Conservation (phyloP, 1,284 basidiomycete species). For the Ustilago tritici region DNA sequence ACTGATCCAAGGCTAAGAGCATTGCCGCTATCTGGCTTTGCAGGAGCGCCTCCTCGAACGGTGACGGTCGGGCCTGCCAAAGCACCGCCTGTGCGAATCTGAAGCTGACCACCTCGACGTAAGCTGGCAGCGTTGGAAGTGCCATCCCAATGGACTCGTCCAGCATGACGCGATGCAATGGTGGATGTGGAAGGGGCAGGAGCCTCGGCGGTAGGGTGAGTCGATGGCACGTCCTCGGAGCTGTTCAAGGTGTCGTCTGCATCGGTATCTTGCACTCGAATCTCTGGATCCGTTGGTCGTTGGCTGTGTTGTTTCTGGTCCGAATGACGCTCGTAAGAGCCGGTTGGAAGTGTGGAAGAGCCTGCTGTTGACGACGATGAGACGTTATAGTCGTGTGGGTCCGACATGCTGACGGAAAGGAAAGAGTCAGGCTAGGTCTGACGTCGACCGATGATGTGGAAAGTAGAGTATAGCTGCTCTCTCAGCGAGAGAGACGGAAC, state of each 20-base stretch:
- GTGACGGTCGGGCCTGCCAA: slow-evolving; percentile 53
- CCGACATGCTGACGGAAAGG: slow-evolving; percentile 21
- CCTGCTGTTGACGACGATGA: slow-evolving; percentile 38
- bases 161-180: slow-evolving; percentile 27
- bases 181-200: slow-evolving; percentile 9
- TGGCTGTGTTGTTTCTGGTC: background rate
- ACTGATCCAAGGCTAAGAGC: slow-evolving; percentile 47
- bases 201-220: background rate
- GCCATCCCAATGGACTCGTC: slow-evolving; percentile 52
- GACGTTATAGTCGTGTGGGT: slow-evolving; percentile 19
- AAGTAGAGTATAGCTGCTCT: slow-evolving; percentile 2
- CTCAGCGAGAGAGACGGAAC: background rate
- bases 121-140: slow-evolving; percentile 44
- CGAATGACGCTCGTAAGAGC: slow-evolving; percentile 18
- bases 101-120: slow-evolving; percentile 38
- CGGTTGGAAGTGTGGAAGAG: slow-evolving; percentile 34
- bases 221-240: slow-evolving; percentile 2
- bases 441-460: background rate
- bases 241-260: slow-evolving; percentile 19
- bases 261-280: slow-evolving; percentile 18
- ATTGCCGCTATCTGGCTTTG: slow-evolving; percentile 10
- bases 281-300: slow-evolving; percentile 19
- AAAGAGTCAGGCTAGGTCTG: background rate
- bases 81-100: slow-evolving; percentile 33
- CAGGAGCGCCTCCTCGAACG: slow-evolving; percentile 40